Evolutionary conservation across 2,329 filamentous ascomycete genomes (phyloP).

Genomic region (Phialophora expanda): DNA sequence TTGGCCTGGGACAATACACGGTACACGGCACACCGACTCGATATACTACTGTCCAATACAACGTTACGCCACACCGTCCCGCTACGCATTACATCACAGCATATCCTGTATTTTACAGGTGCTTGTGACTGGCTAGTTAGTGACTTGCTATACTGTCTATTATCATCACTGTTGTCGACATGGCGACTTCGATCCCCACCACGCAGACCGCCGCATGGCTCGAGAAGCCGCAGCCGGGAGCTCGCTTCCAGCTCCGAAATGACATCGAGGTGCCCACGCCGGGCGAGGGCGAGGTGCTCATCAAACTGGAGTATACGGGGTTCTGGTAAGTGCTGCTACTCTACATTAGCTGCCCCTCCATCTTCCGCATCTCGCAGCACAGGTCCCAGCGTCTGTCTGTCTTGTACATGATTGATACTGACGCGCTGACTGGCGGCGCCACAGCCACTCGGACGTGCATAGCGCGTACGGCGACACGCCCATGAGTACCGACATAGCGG

Average conservation of each 20-base stretch:
- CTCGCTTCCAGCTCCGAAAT: constrained; percentile 46
- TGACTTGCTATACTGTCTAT: background rate
- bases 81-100: too few relatives aligned
- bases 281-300: constrained; percentile 49
- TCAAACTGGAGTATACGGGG: constrained; percentile 55
- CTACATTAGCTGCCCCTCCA: too few relatives aligned
- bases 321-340: constrained; percentile 45
- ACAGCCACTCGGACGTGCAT: constrained; percentile 53
- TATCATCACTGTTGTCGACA: background rate
- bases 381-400: too few relatives aligned
- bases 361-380: too few relatives aligned
- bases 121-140: too few relatives aligned
- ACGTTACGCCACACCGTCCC: too few relatives aligned
- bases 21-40: too few relatives aligned
- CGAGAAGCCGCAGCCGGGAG: constrained; percentile 44
- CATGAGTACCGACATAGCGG: constrained; percentile 54
- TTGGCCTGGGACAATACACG: too few relatives aligned
- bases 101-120: too few relatives aligned
- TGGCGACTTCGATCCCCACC: constrained; percentile 17
- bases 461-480: constrained; percentile 52
- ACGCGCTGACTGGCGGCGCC: background rate
- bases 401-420: background rate
- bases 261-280: constrained; percentile 48
- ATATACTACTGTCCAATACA: too few relatives aligned
- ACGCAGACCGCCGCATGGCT: constrained; percentile 47